These are phyloP conservation scores for Dactylellina haptotyla DNA, from an alignment of 2,329 filamentous ascomycete genomes.

Conservation along the genomic window DNA sequence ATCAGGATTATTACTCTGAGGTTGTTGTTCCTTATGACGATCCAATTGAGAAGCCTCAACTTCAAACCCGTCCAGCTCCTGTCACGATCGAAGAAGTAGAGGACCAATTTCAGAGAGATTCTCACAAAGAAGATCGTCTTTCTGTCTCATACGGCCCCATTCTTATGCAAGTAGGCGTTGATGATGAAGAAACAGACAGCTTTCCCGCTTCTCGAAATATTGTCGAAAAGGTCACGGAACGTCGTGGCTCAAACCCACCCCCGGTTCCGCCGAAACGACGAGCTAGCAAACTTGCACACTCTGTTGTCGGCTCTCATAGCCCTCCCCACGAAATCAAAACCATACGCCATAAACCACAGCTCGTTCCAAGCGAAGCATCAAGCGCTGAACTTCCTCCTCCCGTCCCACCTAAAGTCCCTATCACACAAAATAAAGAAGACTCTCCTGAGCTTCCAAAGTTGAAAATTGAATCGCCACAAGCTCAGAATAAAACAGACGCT, in stretches of 20 bases:
- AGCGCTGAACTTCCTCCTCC: neutral
- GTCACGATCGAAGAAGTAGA: neutral
- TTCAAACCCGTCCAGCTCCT: neutral
- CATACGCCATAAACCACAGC: conserved; percentile 8
- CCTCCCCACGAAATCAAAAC: conserved; percentile 42
- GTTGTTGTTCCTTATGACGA: conserved; percentile 6
- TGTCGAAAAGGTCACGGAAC: neutral
- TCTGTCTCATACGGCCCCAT: neutral
- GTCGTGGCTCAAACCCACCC: neutral
- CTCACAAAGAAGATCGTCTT: neutral
- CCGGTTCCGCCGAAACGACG: conserved; percentile 26
- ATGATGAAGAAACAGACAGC: neutral
- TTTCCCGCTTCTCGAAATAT: neutral
- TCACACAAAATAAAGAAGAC: neutral
- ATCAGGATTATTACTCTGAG: conserved; percentile 11
- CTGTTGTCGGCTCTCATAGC: conserved; percentile 34
- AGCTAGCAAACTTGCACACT: neutral
- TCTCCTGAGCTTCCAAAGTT: neutral
- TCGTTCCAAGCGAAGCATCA: conserved; percentile 18
- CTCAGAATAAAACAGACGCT: neutral
- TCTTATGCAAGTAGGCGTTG: neutral
- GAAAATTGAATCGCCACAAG: neutral
- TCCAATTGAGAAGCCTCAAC: neutral
- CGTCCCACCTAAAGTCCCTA: conserved; percentile 17
- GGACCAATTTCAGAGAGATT: neutral